Evolutionary conservation across 352 stramenopile genomes (phyloP).

Genomic region (Phytopythium sindhum): DNA sequence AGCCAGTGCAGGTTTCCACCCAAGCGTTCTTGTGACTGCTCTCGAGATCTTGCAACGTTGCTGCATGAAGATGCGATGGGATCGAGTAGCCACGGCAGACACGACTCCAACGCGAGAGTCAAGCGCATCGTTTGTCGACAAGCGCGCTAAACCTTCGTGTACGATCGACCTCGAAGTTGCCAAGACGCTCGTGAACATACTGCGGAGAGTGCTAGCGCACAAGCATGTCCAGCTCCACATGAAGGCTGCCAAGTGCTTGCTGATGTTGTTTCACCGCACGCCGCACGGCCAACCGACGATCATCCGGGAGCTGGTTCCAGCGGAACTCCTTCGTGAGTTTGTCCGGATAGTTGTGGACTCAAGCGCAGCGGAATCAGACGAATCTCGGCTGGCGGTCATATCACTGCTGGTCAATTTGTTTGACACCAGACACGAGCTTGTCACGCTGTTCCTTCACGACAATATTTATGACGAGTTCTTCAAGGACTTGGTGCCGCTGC

Average conservation of each 20-base stretch:
- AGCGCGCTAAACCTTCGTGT: background rate
- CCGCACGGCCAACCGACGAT: slow-evolving; percentile 25
- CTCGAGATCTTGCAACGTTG: slow-evolving; percentile 73
- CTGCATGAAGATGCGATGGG: slow-evolving; percentile 68
- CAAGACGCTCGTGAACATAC: slow-evolving; percentile 36
- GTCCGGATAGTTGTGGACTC: slow-evolving; percentile 45
- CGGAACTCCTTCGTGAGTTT: slow-evolving; percentile 52
- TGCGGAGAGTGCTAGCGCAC: slow-evolving; percentile 50
- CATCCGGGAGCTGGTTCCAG: slow-evolving; percentile 40
- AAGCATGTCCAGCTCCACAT: slow-evolving; percentile 57
- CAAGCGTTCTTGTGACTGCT: slow-evolving; percentile 58
- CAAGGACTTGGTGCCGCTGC: slow-evolving; percentile 37
- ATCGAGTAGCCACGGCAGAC: slow-evolving; percentile 6
- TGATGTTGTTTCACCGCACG: slow-evolving; percentile 51
- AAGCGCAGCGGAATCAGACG: slow-evolving; percentile 55
- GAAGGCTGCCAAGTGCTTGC: slow-evolving; percentile 65
- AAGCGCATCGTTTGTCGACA: slow-evolving; percentile 1
- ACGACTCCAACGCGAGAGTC: slow-evolving; percentile 5
- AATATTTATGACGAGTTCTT: slow-evolving; percentile 62
- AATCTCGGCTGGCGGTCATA: slow-evolving; percentile 61
- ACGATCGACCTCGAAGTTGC: slow-evolving; percentile 30
- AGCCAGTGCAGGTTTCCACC: slow-evolving; percentile 41
- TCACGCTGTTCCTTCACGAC: slow-evolving; percentile 54
- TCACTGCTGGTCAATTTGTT: slow-evolving; percentile 67
- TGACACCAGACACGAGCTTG: slow-evolving; percentile 44